Percentiles rank a stretch among this genome's conserved stretches.
Conservation (phyloP, 148 eudicot species). For the Silene conica region DNA sequence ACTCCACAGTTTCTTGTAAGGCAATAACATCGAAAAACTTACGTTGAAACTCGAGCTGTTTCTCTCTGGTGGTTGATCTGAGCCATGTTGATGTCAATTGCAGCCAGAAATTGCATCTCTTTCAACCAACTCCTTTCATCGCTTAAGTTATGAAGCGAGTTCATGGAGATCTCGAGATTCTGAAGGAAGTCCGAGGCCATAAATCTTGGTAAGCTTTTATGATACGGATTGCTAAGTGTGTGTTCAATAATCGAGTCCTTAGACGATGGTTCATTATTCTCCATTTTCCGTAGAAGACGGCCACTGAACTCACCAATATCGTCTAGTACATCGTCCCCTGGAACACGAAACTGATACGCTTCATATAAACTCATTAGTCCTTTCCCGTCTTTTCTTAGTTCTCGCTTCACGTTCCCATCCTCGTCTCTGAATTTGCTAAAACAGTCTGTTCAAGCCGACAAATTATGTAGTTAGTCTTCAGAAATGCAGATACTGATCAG, state of each 20-base stretch:
- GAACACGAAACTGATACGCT: conserved; percentile 51
- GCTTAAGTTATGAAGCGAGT: conserved; percentile 10
- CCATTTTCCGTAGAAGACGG: conserved; percentile 18
- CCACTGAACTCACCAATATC: conserved; percentile 38
- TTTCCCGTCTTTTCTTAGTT: conserved; percentile 30
- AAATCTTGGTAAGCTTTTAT: conserved; percentile 28
- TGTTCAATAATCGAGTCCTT: conserved; percentile 18
- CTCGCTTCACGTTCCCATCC: conserved; percentile 34
- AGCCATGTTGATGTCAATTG: conserved; percentile 25
- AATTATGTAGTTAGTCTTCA: too few relatives aligned
- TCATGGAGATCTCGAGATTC: conserved; percentile 6
- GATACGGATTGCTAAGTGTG: conserved; percentile 37
- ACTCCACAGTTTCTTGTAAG: too few relatives aligned
- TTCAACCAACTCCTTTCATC: conserved; percentile 15
- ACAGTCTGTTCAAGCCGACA: conserved; percentile 26
- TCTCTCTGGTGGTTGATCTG: conserved; percentile 30
- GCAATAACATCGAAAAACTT: too few relatives aligned
- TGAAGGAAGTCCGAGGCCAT: conserved; percentile 9
- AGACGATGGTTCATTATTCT: conserved; percentile 13
- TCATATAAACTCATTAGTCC: conserved; percentile 58
- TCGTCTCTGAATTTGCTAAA: conserved; percentile 40
- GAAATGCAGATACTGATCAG: too few relatives aligned
- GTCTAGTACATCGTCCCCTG: conserved; percentile 53
- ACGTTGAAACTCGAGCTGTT: conserved; percentile 43
- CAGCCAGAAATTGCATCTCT: conserved; percentile 20